These are phyloP conservation scores for Phaeomoniella chlamydospora DNA, from an alignment of 2,329 filamentous ascomycete species.

Conservation along the genomic window DNA sequence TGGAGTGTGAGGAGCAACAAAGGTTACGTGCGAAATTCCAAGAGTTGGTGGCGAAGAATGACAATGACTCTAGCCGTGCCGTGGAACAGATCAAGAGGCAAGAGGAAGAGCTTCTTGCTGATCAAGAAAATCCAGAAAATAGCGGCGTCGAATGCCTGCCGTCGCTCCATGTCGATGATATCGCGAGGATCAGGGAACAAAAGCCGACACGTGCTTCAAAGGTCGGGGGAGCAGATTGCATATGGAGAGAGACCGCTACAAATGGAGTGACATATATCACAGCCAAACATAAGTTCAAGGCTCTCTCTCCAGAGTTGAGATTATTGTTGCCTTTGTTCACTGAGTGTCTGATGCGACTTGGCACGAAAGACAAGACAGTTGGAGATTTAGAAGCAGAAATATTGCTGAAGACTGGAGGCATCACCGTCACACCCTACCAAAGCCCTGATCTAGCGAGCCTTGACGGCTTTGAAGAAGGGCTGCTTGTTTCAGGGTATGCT, in stretches of 20 bases:
- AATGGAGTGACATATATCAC: slow-evolving; percentile 96
- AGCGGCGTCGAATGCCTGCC: slow-evolving; percentile 80
- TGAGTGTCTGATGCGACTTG: slow-evolving; percentile 83
- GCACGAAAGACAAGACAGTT: slow-evolving; percentile 77
- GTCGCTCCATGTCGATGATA: slow-evolving; percentile 77
- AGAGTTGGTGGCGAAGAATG: slow-evolving; percentile 34
- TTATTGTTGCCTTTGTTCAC: slow-evolving; percentile 79
- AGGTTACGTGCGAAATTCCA: slow-evolving; percentile 63
- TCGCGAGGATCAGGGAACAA: slow-evolving; percentile 62
- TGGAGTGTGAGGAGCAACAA: slow-evolving; percentile 62
- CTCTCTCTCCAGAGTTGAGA: slow-evolving; percentile 71
- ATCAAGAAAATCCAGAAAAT: slow-evolving; percentile 71
- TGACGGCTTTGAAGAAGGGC: slow-evolving; percentile 58
- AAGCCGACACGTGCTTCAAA: slow-evolving; percentile 49
- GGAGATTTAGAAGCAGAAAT: slow-evolving; percentile 92
- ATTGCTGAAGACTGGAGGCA: slow-evolving; percentile 87
- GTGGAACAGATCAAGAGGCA: slow-evolving; percentile 57
- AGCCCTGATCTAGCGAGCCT: slow-evolving; percentile 63
- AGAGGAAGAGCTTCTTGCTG: slow-evolving; percentile 64
- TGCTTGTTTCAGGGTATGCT: slow-evolving; percentile 74
- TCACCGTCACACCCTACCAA: slow-evolving; percentile 74
- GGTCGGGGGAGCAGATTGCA: slow-evolving; percentile 52
- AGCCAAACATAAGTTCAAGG: slow-evolving; percentile 65
- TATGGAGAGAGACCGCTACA: slow-evolving; percentile 86
- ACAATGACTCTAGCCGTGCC: slow-evolving; percentile 55